Evolutionary conservation across 1,284 basidiomycete genomes (phyloP).

Genomic region (Ustilago cynodontis): DNA sequence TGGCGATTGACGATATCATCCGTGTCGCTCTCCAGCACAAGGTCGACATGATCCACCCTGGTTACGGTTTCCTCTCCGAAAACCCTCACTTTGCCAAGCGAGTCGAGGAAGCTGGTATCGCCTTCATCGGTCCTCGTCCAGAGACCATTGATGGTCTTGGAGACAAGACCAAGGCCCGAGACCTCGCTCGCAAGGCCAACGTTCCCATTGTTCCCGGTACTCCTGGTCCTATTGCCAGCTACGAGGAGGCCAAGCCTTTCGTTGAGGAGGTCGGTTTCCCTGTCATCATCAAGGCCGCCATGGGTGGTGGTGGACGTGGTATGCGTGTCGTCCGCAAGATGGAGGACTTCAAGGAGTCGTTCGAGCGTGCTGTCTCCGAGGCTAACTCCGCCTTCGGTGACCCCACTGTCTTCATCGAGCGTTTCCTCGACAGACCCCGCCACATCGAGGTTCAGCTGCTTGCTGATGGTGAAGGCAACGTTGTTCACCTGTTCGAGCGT

Average conservation of each 20-base stretch:
- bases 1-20: conserved; percentile 97
- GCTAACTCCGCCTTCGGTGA: conserved; percentile 95
- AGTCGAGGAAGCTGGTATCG: conserved; percentile 96
- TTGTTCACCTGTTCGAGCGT: conserved; percentile 98
- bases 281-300: conserved; percentile 99
- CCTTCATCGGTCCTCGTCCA: conserved; percentile 95
- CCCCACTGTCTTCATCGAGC: conserved; percentile 99
- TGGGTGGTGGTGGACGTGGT: conserved; percentile 98
- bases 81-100: conserved; percentile 95
- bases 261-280: conserved; percentile 95
- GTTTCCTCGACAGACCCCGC: conserved; percentile 95
- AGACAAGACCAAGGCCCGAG: conserved; percentile 94
- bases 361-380: conserved; percentile 93
- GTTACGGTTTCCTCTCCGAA: conserved; percentile 96
- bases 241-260: conserved; percentile 86
- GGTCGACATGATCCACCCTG: conserved; percentile 95
- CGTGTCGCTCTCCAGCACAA: conserved; percentile 79
- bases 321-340: conserved; percentile 77
- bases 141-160: conserved; percentile 97
- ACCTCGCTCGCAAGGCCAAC: conserved; percentile 64
- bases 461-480: conserved; percentile 99
- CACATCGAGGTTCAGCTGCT: conserved; percentile 99
- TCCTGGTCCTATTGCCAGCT: conserved; percentile 87
- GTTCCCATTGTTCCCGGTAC: conserved; percentile 99
- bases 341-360: conserved; percentile 89